phyloP scores from a whole-genome alignment of 139 green algal species.

The Volvox reticuliferus region DNA sequence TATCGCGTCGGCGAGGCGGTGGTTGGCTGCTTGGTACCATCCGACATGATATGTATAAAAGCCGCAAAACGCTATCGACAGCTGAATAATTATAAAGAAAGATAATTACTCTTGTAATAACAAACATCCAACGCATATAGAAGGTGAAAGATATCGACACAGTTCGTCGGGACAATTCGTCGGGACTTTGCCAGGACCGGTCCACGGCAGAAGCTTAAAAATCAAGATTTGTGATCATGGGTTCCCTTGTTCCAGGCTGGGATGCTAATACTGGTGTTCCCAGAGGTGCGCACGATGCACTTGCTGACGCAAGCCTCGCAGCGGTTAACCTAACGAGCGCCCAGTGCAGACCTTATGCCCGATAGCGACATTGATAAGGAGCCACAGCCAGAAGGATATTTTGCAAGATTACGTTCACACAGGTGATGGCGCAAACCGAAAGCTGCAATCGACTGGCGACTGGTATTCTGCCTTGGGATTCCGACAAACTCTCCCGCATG shows the following conservation, averaged over 20 bases:
- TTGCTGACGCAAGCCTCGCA: background rate
- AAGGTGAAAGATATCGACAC: too few relatives aligned
- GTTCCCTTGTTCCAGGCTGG: conserved; percentile 18
- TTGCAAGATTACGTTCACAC: background rate
- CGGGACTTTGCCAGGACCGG: background rate
- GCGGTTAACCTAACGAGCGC: background rate
- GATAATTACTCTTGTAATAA: too few relatives aligned
- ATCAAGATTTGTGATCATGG: background rate
- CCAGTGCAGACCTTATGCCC: background rate
- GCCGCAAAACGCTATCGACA: too few relatives aligned
- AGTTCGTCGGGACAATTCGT: too few relatives aligned
- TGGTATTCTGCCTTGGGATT: too few relatives aligned
- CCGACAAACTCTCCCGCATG: too few relatives aligned
- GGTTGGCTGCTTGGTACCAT: too few relatives aligned
- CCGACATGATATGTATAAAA: too few relatives aligned
- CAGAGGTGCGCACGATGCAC: background rate
- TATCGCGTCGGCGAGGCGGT: too few relatives aligned
- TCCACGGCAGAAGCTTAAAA: conserved; percentile 17
- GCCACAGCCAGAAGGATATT: conserved; percentile 5
- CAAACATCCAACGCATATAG: too few relatives aligned
- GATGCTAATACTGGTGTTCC: conserved; percentile 10
- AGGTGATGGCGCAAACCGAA: background rate
- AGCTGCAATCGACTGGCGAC: background rate
- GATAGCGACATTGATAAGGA: conserved; percentile 13
- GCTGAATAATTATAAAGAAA: too few relatives aligned